Evolutionary conservation across 768 basidiomycete species (phyloP), one percentile per base, ranked within the genome.

Genomic region (Imleria badia): DNA sequence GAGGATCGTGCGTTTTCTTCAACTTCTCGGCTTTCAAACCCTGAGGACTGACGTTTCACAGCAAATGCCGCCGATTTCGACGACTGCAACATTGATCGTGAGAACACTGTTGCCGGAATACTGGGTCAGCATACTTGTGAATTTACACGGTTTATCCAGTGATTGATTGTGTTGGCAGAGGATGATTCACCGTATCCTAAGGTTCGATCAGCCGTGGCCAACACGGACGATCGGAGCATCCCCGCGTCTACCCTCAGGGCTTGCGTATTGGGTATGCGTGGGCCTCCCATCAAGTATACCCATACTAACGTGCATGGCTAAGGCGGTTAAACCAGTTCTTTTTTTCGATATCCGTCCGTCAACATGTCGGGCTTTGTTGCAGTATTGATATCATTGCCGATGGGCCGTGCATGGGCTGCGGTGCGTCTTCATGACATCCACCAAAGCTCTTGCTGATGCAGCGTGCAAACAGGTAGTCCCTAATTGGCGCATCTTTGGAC

Each of bases 111-210:
- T 5, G n/a, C n/a, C 3, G 71, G 65, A 0, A n/a, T 49, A 2
- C 47, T 61, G 8, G 69, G 69, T 71, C 10, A 46, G 48, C 6
- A 12, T 39, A 3, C 2, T 29, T n/a, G 11, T 22, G 5, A 17
- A n/a, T 14, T 4, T 4, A 31, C 13, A 33, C 26, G 15, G 17
- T 10, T 20, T 13, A 42, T 19, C 29, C 29, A n/a, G 3, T 9
- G 3, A 76, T 70, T 62, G 15, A 54, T 7, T 36, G 13, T 14
- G 6, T 40, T 17, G 26, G 8, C 50, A 76, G 80, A 80, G 65
- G 87, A 91, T 59, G 91, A 92, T 66, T 91, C 89, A 4, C 91
- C 91, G 5, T 93, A 93, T 65, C 87, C 87, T 6, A 91, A 93
- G 67, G 89, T 90, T 12, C 82, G 88, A 42, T 83, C 86, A 8